Base-by-base conservation (phyloP, 768 basidiomycete genomes). In the Rhizopogon salebrosus region DNA sequence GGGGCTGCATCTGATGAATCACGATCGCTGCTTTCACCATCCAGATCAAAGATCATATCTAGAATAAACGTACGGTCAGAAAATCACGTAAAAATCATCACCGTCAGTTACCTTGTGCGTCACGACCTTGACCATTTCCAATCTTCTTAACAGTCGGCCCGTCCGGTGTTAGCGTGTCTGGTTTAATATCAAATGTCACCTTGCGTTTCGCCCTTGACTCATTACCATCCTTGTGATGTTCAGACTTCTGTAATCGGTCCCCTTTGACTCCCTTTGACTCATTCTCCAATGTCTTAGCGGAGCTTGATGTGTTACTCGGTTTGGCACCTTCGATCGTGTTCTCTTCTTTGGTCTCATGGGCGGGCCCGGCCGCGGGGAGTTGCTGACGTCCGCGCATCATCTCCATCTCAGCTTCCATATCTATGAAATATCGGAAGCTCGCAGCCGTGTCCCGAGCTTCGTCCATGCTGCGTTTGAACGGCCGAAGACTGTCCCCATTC, bases 1-100 rank as follows among this genome's bases (percentile, higher is more conserved):
- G 68, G 70, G n/a, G 71, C 69, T 11, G 60, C 67, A 22, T 66
- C 66, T 23, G 61, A 55, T 23, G 67, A 60, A 37, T 72, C 60
- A 37, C 61, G 70, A 58, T 66, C 55, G 27, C 65, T 66, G 7
- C 46, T 62, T 34, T 78, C 80, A 40, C 82, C 80, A 48, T 91
- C 89, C 57, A 89, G 70, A 49, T 81, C 79, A 56, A 91, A 91
- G 36, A 91, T 79, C 71, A 83, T 74, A 50, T 82, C 87, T 85
- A 55, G 20, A 53, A 34, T 62, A 49, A 62, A 49, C 26, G 1
- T 11, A 3, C 35, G 6, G n/a, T 46, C 3, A 41, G 49, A 24
- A 41, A 40, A 24, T 22, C 9, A 22, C 48, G 37, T 23, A 8
- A 38, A 50, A 7, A 40, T 26, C 5, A n/a, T 11, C n/a, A 46